phyloP scores from a whole-genome alignment of 306 rosid species.

The Dicorynia guianensis region DNA sequence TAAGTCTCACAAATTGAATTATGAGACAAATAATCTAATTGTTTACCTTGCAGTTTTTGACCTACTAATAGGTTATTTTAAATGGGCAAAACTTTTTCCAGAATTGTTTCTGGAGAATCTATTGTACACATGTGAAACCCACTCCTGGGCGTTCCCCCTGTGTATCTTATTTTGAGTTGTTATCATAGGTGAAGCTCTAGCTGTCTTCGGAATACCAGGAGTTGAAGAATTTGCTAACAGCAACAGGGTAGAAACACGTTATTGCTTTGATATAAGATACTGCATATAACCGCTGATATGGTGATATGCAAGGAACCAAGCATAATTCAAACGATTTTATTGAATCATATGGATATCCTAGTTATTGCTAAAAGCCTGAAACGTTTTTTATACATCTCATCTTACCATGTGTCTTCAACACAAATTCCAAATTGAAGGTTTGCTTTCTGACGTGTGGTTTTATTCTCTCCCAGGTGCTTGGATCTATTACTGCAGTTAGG shows the following conservation, averaged over 20 bases:
- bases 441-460: slow-evolving; percentile 30
- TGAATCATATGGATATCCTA: neutral
- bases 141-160: neutral
- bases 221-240: neutral
- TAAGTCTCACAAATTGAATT: no score
- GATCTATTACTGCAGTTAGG: slow-evolving; percentile 77
- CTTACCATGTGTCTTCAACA: neutral
- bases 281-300: slow-evolving; percentile 17
- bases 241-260: neutral
- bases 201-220: neutral
- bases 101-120: neutral
- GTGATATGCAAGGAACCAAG: slow-evolving; percentile 8
- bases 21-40: no score
- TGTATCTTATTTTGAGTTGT: slow-evolving; percentile 1
- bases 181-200: neutral
- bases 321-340: slow-evolving; percentile 8
- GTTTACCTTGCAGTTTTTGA: no score
- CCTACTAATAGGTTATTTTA: no score
- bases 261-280: slow-evolving; percentile 18
- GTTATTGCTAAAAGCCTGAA: slow-evolving; percentile 7
- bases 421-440: slow-evolving; percentile 19
- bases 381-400: slow-evolving; percentile 32
- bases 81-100: no score
- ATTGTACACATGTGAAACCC: neutral
- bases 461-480: slow-evolving; percentile 67